Percentiles rank a stretch among this genome's conserved stretches.
Conservation (phyloP, 2,329 filamentous ascomycete genomes). For the Calonectria pseudoturangicola region DNA sequence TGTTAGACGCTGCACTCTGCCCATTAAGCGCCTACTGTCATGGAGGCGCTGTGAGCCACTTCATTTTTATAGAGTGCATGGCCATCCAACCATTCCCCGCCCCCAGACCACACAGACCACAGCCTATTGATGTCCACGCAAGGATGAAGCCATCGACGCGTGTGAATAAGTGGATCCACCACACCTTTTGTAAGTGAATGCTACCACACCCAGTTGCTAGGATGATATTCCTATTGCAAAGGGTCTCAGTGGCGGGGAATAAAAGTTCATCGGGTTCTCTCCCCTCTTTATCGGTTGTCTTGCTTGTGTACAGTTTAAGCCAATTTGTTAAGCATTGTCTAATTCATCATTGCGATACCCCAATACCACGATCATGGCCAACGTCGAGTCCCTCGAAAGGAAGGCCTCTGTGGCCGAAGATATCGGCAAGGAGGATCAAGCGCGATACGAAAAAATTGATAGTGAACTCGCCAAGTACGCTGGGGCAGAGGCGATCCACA, state of each 20-base stretch:
- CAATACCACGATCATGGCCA: conserved; percentile 31
- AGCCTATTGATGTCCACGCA: not conserved
- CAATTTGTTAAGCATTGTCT: no score
- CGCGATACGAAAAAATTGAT: conserved; percentile 73
- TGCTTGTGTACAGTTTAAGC: not conserved
- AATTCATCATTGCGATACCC: not conserved
- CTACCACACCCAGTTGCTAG: not conserved
- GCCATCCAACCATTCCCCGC: not conserved
- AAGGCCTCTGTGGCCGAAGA: conserved; percentile 52
- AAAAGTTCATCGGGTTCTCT: not conserved
- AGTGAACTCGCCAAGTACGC: conserved; percentile 81
- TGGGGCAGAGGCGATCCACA: conserved; percentile 71
- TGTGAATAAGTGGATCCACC: not conserved
- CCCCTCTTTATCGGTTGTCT: not conserved
- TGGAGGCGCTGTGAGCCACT: not conserved
- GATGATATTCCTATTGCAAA: not conserved
- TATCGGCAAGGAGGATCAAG: conserved; percentile 64
- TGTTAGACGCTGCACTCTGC: not conserved
- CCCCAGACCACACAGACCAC: not conserved
- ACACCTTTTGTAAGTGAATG: not conserved
- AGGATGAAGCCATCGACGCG: not conserved
- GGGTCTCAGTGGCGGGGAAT: not conserved
- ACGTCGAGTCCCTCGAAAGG: conserved; percentile 47
- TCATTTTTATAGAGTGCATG: not conserved
- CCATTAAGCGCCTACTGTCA: not conserved